Evolutionary conservation across 345 rosid species (phyloP).

Genomic region (Kernera saxatilis): DNA sequence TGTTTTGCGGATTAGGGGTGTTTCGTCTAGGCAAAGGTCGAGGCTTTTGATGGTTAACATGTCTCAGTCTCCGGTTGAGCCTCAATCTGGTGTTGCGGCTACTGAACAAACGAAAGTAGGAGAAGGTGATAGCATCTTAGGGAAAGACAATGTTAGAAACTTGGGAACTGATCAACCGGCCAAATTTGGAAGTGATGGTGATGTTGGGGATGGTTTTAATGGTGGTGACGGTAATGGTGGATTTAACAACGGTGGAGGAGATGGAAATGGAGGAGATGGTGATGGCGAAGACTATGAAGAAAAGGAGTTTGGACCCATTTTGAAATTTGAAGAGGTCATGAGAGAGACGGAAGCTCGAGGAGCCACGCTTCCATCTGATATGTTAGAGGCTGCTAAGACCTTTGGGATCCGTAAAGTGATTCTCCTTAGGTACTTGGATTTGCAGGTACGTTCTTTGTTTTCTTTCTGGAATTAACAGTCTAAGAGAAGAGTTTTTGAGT

Average conservation of each 20-base stretch:
- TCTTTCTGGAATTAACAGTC: not conserved
- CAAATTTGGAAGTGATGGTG: slow-evolving; percentile 24
- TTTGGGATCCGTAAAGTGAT: slow-evolving; percentile 64
- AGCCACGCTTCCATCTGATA: slow-evolving; percentile 67
- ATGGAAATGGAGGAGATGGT: slow-evolving; percentile 32
- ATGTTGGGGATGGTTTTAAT: slow-evolving; percentile 30
- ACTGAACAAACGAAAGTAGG: slow-evolving; percentile 10
- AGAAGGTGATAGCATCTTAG: slow-evolving; percentile 11
- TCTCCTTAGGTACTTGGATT: slow-evolving; percentile 64
- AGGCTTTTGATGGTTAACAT: slow-evolving; percentile 37
- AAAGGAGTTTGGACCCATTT: slow-evolving; percentile 68
- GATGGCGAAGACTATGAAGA: slow-evolving; percentile 51
- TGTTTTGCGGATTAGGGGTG: slow-evolving; percentile 19
- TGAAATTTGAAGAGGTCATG: slow-evolving; percentile 74
- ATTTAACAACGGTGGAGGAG: slow-evolving; percentile 40
- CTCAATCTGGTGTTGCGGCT: slow-evolving; percentile 21
- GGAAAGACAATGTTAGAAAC: slow-evolving; percentile 19
- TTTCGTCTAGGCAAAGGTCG: slow-evolving; percentile 28
- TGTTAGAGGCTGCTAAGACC: slow-evolving; percentile 76
- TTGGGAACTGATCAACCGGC: slow-evolving; percentile 20
- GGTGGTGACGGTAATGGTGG: slow-evolving; percentile 43
- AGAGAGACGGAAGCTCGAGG: slow-evolving; percentile 65
- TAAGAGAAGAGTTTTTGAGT: not conserved
- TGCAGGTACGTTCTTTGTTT: slow-evolving; percentile 43
- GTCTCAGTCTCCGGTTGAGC: slow-evolving; percentile 38